Conservation (phyloP, 2,329 filamentous ascomycete species). For the Diaporthe citriasiana region DNA sequence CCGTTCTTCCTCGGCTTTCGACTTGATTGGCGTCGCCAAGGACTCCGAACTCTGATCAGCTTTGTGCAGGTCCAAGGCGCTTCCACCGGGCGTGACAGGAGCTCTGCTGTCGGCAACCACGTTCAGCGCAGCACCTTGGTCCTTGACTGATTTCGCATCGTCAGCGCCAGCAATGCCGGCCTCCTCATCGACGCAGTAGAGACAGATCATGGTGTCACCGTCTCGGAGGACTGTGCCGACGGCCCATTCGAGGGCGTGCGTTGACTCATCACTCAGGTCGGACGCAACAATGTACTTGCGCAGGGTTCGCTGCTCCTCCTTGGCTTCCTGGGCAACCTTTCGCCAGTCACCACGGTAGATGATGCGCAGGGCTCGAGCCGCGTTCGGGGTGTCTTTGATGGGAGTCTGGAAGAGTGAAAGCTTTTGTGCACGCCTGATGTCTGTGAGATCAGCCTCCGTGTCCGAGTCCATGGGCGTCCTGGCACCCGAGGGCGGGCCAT, state of each 20-base stretch:
- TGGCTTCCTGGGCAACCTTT: constrained; percentile 81
- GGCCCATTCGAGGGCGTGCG: constrained; percentile 96
- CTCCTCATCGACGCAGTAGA: constrained; percentile 95
- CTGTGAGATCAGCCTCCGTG: constrained; percentile 84
- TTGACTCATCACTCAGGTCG: constrained; percentile 93
- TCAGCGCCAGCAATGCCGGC: constrained; percentile 73
- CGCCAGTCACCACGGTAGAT: constrained; percentile 90
- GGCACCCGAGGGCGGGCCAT: constrained; percentile 68
- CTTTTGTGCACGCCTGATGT: constrained; percentile 90
- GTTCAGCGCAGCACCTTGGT: constrained; percentile 80
- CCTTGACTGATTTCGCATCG: constrained; percentile 80
- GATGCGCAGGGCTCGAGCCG: constrained; percentile 87
- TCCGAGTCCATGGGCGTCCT: constrained; percentile 81
- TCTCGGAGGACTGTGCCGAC: constrained; percentile 95
- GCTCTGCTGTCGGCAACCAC: constrained; percentile 66
- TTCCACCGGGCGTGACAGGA: constrained; percentile 48
- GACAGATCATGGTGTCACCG: constrained; percentile 92
- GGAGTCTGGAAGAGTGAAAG: constrained; percentile 85
- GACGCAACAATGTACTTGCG: constrained; percentile 97
- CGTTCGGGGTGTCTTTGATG: constrained; percentile 80
- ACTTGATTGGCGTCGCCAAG: constrained; percentile 26
- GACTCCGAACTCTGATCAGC: constrained; percentile 23
- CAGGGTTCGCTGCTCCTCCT: constrained; percentile 82
- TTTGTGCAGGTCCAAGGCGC: constrained; percentile 50
- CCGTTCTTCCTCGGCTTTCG: constrained; percentile 81